Base-by-base conservation (phyloP, 2,329 filamentous ascomycete species). In the Aspergillus fijiensis region DNA sequence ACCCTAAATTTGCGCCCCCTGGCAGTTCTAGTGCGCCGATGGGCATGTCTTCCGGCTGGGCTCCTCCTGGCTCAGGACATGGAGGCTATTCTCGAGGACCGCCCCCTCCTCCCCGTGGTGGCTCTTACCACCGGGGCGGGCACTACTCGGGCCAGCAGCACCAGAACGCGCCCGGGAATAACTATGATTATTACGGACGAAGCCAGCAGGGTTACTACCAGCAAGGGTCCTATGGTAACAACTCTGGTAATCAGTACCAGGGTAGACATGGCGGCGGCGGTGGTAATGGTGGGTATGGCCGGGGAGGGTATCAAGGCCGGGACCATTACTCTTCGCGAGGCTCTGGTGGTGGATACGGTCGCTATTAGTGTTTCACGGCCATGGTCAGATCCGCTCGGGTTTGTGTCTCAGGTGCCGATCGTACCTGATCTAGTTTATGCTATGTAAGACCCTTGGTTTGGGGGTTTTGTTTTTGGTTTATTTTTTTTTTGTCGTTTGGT, bases 1-100 rank as follows among this genome's bases (percentile, higher is more conserved):
- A 80, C 61, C 78, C 78, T 27, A 75, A 71, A 48, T 80, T 79
- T 60, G 70, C 71, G 55, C 70, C 74, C n/a, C 69, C 70, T 5
- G 67, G 67, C 12, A 71, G 71, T 55, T 60, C 67, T 54, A 69
- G 69, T 47, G 68, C 68, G 16, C 72, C 70, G 5, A 69, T 67
- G 42, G 58, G 56, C 12, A 72, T 74, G 62, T 70, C 76, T 31
- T 69, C 72, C 21, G 73, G 74, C 11, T 76, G 72, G 69, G 67
- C 65, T 49, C 74, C 74, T 49, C 74, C 74, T 16, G 64, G 56
- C 21, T 66, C 67, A 53, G 73, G 71, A 14, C 66, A 67, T 49
- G 67, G 64, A 49, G 70, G 70, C 39, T 76, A 70, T 59, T 73
- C 72, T 35, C 64, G 73, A 55, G 74, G 75, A 12, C 76, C 74